Percentiles rank a stretch among this genome's conserved stretches.
Conservation (phyloP, 352 stramenopile species). For the Phytophthora crassamura region DNA sequence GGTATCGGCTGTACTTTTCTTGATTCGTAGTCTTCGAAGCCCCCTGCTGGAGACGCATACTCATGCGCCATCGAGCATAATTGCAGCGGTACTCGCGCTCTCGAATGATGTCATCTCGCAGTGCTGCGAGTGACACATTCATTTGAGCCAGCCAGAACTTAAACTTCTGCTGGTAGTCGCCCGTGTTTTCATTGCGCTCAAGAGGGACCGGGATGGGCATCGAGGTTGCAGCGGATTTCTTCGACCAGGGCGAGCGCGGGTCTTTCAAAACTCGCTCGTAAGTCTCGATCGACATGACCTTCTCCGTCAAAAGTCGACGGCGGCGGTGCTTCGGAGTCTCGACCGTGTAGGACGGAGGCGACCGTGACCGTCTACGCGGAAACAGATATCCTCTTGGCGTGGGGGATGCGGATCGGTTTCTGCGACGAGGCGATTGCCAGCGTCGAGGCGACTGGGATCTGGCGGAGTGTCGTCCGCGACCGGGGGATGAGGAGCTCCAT, state of each 20-base stretch:
- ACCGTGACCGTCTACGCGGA: constrained; percentile 19
- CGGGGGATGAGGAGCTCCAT: constrained; percentile 6
- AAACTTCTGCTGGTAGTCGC: constrained; percentile 38
- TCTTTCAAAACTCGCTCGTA: constrained; percentile 15
- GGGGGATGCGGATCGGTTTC: constrained; percentile 21
- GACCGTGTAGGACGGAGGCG: constrained; percentile 12
- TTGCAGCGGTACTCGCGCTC: constrained; percentile 24
- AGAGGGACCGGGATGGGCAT: constrained; percentile 31
- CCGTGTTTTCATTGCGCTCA: constrained; percentile 3
- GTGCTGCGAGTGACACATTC: constrained; percentile 17
- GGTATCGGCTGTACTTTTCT: background rate
- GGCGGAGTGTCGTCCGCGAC: background rate
- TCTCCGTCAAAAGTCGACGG: constrained; percentile 18
- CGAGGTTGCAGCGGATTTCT: background rate
- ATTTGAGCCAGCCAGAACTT: constrained; percentile 34
- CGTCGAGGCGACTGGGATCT: constrained; percentile 14
- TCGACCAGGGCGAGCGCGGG: constrained; percentile 16
- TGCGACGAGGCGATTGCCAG: constrained; percentile 17
- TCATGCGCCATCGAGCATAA: constrained; percentile 31
- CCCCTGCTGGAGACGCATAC: constrained; percentile 4
- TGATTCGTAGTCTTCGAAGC: background rate
- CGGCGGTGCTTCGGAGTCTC: constrained; percentile 13
- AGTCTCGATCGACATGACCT: constrained; percentile 26
- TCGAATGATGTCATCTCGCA: constrained; percentile 13
- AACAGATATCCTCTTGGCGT: constrained; percentile 6